Base-by-base conservation (phyloP, 805 yeast species). In the Priceomyces castillae region DNA sequence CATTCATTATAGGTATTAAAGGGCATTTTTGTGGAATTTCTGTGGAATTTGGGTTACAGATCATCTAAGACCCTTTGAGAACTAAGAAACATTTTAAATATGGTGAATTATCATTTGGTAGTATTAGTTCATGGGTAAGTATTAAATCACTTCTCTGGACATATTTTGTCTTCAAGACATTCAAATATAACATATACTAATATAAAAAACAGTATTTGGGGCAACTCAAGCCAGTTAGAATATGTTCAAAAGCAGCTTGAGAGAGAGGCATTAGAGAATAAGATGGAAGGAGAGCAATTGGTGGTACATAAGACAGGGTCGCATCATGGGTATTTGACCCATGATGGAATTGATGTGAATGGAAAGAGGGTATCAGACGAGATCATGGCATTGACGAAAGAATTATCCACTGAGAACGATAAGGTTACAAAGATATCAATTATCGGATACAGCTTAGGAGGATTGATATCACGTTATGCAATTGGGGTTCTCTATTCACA, bases 341-440 rank as follows among this genome's bases (percentile, higher is more conserved):
- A 87, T 53, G 96, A 89, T 57, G 96, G 96, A 2, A 80, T 88
- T 17, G 95, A 88, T 51, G 80, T 87, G 20, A 87, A 94, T 56
- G 96, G 95, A 1, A 71, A 80, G 39, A 69, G 95, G 17, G 84
- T 86, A 6, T 81, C 85, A 1, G 75, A 75, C 41, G 96, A 89
- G 61, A 81, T 89, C 39, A 31, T 50, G 17, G 52, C 42, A 3
- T 56, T 61, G 44, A 56, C 62, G 3, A 34, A 41, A 3, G 49
- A 50, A 3, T 20, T 57, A 16, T 39, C 30, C 2, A 44, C 33
- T 12, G 39, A 30, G 4, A 31, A 34, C 1, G 62, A 58, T n/a
- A 51, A 46, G 12, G 73, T 71, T 15, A 54, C 59, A 14, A 67
- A 66, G 43, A 56, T 71, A 41, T 65, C 72, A 34, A 56, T 71